phyloP scores from a whole-genome alignment of 139 green algal genomes.

The Coelastrella sp. region DNA sequence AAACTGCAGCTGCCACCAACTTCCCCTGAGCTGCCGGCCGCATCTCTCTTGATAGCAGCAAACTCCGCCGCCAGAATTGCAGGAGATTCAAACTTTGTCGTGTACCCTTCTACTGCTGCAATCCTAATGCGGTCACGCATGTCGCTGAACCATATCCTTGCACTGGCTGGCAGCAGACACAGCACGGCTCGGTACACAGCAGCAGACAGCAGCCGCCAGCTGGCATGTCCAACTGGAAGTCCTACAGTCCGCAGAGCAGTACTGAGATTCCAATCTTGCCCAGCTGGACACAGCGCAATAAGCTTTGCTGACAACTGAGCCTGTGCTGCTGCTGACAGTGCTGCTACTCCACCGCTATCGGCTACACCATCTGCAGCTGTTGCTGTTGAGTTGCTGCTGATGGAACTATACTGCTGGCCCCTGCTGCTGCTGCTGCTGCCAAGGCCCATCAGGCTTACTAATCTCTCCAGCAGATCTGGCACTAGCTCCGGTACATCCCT shows the following conservation, averaged over 20 bases:
- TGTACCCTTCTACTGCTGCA: slow-evolving; percentile 86
- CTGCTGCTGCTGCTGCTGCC: slow-evolving; percentile 20
- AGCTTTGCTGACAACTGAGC: slow-evolving; percentile 6
- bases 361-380: background rate
- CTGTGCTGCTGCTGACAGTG: slow-evolving; percentile 10
- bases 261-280: slow-evolving; percentile 33
- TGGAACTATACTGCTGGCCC: background rate
- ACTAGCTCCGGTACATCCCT: slow-evolving; percentile 51
- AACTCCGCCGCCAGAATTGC: slow-evolving; percentile 87
- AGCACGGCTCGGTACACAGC: slow-evolving; percentile 73
- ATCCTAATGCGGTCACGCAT: slow-evolving; percentile 73
- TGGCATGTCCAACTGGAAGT: slow-evolving; percentile 14
- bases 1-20: slow-evolving; percentile 64
- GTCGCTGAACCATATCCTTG: slow-evolving; percentile 86
- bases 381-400: background rate
- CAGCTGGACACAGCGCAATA: background rate
- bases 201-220: slow-evolving; percentile 32
- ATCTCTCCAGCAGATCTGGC: slow-evolving; percentile 45
- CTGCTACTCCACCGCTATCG: background rate
- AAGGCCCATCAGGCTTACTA: slow-evolving; percentile 45
- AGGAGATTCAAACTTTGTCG: slow-evolving; percentile 74
- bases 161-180: slow-evolving; percentile 78
- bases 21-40: slow-evolving; percentile 5
- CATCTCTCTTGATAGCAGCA: slow-evolving; percentile 47
- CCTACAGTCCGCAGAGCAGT: slow-evolving; percentile 37